Base-by-base conservation (phyloP, 2,329 filamentous ascomycete species). In the Fusarium compactum region DNA sequence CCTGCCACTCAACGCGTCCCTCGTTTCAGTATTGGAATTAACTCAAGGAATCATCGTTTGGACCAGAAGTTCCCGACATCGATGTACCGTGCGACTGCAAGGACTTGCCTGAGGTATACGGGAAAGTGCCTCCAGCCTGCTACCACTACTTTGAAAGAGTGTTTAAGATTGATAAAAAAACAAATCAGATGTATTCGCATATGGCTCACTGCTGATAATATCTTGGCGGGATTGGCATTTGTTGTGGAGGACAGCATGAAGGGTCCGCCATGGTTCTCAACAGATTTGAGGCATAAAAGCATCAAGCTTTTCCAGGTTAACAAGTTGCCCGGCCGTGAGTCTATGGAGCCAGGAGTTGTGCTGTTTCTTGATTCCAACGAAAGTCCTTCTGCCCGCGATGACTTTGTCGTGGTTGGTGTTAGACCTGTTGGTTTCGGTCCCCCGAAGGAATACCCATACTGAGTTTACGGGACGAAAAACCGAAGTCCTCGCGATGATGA, bases 401-500 rank as follows among this genome's bases (percentile, higher is more conserved):
- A 43, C 20, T 16, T 24, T 24, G 41, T 43, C 2, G 41, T 43
- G 2, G 41, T 43, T 43, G 41, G 41, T 9, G 10, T 43, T 9
- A 43, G 41, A 22, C 41, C 41, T 43, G 15, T 43, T 43, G 41
- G 41, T 1, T 43, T 43, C 25, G 25, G 25, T 24, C 4, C 5
- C 5, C 22, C 22, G 5, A 24, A 24, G 22, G 4, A 3, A 24
- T 24, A 24, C 22, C 22, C 22, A 24, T 5, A 24, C 22, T 24
- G 22, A 24, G 22, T 24, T 24, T 24, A 24, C 5, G 22, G 22
- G 22, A 24, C 5, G 22, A 24, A 24, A 6, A 25, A 34, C 32
- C 0, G 4, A 18, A 34, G 4, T 34, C 2, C 32, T 34, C 0
- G 16, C 5, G 8, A 34, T 3, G 32, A 18, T 34, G 1, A 5